A percentile compares a stretch with the other conserved stretches of the same genome.
phyloP scores from a whole-genome alignment of 192 early-diverging fungal genomes.

The Linnemannia exigua region DNA sequence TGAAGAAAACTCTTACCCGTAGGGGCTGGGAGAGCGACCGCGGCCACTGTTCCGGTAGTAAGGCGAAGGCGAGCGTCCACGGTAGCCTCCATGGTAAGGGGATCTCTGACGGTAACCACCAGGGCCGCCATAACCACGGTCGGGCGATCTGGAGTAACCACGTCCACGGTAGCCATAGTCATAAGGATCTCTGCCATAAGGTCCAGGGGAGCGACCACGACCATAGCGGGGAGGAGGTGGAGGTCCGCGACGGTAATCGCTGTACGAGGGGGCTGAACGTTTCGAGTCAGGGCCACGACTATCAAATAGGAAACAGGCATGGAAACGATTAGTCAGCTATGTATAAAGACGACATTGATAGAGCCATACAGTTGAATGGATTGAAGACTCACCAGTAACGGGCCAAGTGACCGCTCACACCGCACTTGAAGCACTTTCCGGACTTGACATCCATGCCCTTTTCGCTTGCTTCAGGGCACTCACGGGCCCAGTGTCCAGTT shows the following conservation, averaged over 20 bases:
- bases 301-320: neutral
- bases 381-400: slow-evolving; percentile 44
- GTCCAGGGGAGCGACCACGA: slow-evolving; percentile 56
- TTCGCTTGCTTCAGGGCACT: slow-evolving; percentile 66
- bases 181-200: slow-evolving; percentile 52
- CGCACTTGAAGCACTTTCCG: slow-evolving; percentile 69
- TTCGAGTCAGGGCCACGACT: slow-evolving; percentile 27
- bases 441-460: slow-evolving; percentile 70
- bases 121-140: slow-evolving; percentile 56
- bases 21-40: slow-evolving; percentile 58
- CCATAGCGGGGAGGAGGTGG: slow-evolving; percentile 49
- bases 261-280: slow-evolving; percentile 26
- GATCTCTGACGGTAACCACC: slow-evolving; percentile 49
- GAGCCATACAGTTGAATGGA: neutral
- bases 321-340: neutral
- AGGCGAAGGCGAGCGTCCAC: slow-evolving; percentile 56
- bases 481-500: slow-evolving; percentile 69
- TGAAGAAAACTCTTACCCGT: slow-evolving; percentile 42
- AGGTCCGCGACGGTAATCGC: slow-evolving; percentile 61
- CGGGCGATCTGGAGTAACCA: slow-evolving; percentile 60
- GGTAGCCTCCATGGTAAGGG: slow-evolving; percentile 52
- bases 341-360: neutral
- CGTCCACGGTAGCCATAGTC: slow-evolving; percentile 49
- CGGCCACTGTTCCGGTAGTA: slow-evolving; percentile 45
- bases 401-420: slow-evolving; percentile 64